A percentile compares a stretch with the other conserved stretches of the same genome.
These are phyloP conservation scores for Leccinum longicurvipes DNA, from an alignment of 768 basidiomycete species.

Conservation along the genomic window DNA sequence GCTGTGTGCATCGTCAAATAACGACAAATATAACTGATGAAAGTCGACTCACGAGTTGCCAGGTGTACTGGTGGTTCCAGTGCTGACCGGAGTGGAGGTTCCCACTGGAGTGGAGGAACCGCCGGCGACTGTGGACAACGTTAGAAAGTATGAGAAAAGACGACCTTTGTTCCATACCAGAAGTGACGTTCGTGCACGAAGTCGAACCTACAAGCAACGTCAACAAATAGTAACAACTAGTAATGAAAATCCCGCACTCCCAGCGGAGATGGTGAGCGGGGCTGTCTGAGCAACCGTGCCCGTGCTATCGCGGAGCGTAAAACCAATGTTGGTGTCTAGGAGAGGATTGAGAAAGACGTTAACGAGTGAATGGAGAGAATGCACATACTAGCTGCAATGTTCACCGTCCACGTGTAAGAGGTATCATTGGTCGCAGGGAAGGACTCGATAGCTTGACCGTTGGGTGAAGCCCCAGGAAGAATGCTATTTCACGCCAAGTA, in stretches of 20 bases:
- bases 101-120: conserved; percentile 21
- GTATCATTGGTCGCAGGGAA: conserved; percentile 41
- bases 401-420: conserved; percentile 53
- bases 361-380: neutral
- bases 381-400: conserved; percentile 44
- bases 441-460: conserved; percentile 41
- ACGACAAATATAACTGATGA: neutral
- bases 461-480: conserved; percentile 47
- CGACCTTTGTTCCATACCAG: conserved; percentile 20
- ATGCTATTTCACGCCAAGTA: conserved; percentile 39
- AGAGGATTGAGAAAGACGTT: neutral
- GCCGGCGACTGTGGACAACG: conserved; percentile 19
- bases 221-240: neutral
- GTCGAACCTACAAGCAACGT: conserved; percentile 29
- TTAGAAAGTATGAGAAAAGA: conserved; percentile 11
- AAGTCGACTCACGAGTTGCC: conserved; percentile 18
- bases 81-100: conserved; percentile 1
- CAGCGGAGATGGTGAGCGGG: conserved; percentile 44
- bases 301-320: conserved; percentile 58
- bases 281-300: conserved; percentile 52
- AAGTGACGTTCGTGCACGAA: conserved; percentile 33
- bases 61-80: neutral
- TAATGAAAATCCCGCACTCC: conserved; percentile 42
- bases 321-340: conserved; percentile 50
- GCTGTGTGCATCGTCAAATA: neutral